Evolutionary conservation across 2,329 filamentous ascomycete species (phyloP).

Genomic region (Cytospora leucostoma): DNA sequence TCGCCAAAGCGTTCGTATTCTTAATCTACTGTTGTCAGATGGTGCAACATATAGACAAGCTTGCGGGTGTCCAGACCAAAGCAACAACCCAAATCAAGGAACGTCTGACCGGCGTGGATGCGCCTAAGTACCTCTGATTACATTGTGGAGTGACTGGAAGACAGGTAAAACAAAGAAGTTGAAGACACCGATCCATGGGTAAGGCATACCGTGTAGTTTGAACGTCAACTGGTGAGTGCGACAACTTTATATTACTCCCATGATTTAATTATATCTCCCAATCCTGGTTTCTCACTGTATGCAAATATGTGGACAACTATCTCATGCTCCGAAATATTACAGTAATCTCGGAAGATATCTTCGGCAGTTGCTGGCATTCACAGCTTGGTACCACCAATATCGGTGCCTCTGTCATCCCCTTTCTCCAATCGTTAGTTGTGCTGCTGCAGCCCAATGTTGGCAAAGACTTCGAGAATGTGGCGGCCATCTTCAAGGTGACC

Average conservation of each 20-base stretch:
- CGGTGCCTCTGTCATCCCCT: background rate
- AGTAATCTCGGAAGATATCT: background rate
- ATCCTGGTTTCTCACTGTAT: background rate
- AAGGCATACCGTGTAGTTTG: background rate
- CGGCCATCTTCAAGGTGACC: background rate
- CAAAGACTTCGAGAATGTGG: background rate
- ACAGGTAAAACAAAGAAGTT: background rate
- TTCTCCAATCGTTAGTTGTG: background rate
- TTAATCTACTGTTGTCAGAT: too few species aligned
- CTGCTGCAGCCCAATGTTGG: background rate
- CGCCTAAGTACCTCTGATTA: background rate
- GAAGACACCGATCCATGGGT: slow-evolving; percentile 10
- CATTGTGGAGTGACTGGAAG: background rate
- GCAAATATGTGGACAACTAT: background rate
- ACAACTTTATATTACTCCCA: background rate
- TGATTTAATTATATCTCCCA: background rate
- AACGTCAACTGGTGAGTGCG: background rate
- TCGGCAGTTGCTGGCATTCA: background rate
- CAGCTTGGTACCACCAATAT: background rate
- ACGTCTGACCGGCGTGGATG: background rate
- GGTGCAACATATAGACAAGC: background rate
- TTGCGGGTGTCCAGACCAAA: slow-evolving; percentile 16
- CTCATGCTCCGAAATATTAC: background rate
- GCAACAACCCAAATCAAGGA: slow-evolving; percentile 11
- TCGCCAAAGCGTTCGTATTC: slow-evolving; percentile 2